phyloP scores from a whole-genome alignment of 495 filamentous ascomycete species.

The Penicillium waksmanii region DNA sequence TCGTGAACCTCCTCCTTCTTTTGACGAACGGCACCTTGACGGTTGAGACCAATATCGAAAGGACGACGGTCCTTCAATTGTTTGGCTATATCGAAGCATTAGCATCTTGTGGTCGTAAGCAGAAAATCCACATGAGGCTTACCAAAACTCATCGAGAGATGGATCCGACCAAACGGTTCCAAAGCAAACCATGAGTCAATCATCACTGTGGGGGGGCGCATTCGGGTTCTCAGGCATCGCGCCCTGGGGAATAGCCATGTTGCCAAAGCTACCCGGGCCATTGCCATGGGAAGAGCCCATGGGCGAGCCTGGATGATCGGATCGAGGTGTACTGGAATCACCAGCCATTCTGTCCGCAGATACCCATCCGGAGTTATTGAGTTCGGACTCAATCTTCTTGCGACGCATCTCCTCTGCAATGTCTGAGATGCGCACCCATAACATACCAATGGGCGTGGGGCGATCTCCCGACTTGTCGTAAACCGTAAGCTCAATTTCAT shows the following conservation, averaged over 20 bases:
- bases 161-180: constrained; percentile 89
- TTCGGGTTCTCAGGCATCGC: constrained; percentile 31
- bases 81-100: constrained; percentile 56
- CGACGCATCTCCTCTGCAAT: constrained; percentile 96
- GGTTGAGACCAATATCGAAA: constrained; percentile 85
- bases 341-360: constrained; percentile 92
- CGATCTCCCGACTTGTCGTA: constrained; percentile 92
- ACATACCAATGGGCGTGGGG: constrained; percentile 88
- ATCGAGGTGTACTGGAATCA: constrained; percentile 48
- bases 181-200: constrained; percentile 97
- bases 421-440: constrained; percentile 96
- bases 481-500: constrained; percentile 96
- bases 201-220: constrained; percentile 56
- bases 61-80: constrained; percentile 69
- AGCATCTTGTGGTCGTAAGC: constrained; percentile 23
- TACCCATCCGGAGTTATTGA: constrained; percentile 90
- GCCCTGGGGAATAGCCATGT: constrained; percentile 23
- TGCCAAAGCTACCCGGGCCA: constrained; percentile 31
- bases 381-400: constrained; percentile 95
- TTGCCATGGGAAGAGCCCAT: constrained; percentile 37
- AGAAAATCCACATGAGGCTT: constrained; percentile 37
- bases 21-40: constrained; percentile 95
- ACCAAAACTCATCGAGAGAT: constrained; percentile 86
- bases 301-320: constrained; percentile 48
- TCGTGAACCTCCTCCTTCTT: constrained; percentile 97